A percentile compares a stretch with the other conserved stretches of the same genome.
Conservation (phyloP, 495 filamentous ascomycete genomes). For the Parathielavia appendiculata region DNA sequence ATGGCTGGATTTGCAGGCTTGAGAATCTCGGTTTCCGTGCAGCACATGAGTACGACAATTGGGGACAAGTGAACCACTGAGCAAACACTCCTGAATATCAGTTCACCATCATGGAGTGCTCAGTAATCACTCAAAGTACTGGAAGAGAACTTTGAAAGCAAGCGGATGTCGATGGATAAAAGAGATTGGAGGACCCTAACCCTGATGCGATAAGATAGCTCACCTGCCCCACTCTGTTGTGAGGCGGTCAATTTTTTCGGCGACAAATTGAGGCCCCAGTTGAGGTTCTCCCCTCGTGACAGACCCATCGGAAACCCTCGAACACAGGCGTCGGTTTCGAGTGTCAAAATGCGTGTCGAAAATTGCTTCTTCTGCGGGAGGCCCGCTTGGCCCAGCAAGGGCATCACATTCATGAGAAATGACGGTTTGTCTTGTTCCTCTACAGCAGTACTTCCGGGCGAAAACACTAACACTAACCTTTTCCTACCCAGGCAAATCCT, state of each 20-base stretch:
- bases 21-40: too few relatives aligned
- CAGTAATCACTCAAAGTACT: too few relatives aligned
- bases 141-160: too few relatives aligned
- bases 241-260: slow-evolving; percentile 23
- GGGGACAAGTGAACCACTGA: too few relatives aligned
- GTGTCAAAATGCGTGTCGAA: slow-evolving; percentile 54
- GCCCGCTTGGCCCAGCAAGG: slow-evolving; percentile 81
- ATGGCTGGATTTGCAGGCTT: too few relatives aligned
- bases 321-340: slow-evolving; percentile 12
- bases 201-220: too few relatives aligned
- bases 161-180: too few relatives aligned
- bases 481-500: slow-evolving; percentile 50
- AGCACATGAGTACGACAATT: too few relatives aligned
- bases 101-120: too few relatives aligned
- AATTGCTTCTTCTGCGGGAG: slow-evolving; percentile 85
- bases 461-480: not conserved
- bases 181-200: too few relatives aligned
- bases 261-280: slow-evolving; percentile 7
- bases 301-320: slow-evolving; percentile 17
- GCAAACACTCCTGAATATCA: too few relatives aligned
- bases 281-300: slow-evolving; percentile 13
- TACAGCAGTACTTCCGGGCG: slow-evolving; percentile 24
- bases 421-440: slow-evolving; percentile 54
- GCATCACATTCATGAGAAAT: slow-evolving; percentile 68
- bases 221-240: too few relatives aligned